Evolutionary conservation across 2,329 filamentous ascomycete species (phyloP), one percentile per base, ranked within the genome.

Genomic region (Paracoccidioides lutzii): DNA sequence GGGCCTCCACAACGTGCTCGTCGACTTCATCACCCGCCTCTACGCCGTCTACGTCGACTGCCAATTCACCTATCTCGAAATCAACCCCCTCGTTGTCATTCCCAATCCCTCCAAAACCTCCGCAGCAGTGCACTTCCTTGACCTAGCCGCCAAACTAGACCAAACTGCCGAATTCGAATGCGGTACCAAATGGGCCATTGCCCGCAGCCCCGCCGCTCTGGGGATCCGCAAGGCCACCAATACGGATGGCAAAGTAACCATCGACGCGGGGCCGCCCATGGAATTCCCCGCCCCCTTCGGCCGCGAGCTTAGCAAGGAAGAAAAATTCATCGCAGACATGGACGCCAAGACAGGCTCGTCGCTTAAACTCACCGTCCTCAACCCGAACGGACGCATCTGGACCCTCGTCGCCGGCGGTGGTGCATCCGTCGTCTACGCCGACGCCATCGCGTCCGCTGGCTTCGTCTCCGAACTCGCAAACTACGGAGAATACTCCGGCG

Each of bases 21-120:
- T 98, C 61, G 93, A 98, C 81, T 98, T 98, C 82, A 98, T 98
- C 78, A 89, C 89, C 69, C 85, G 93, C 67, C 81, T 98, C 64
- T 98, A 98, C 73, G 93, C 91, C 66, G 93, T 98, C 77, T 98
- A 97, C 70, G 93, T 97, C 62, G 93, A 98, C 81, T 95, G 88
- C 83, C 93, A 98, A 77, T 98, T 98, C 83, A 97, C 93, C 69
- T 98, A 98, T 80, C 89, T 98, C 66, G 93, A 98, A 78, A 98
- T 98, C 81, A 98, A 98, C 84, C 93, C 93, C 65, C 80, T 98
- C 62, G 93, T 98, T 60, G 93, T 96, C 71, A 91, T 98, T 67
- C 93, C 93, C 73, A 97, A 97, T 74, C 85, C 82, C 63, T 84
- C 90, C 66, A 87, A 82, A 70, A 97, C 91, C 64, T 95, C 90